Percentiles rank a stretch among this genome's conserved stretches.
Evolutionary conservation across 1,284 basidiomycete species (phyloP).

Genomic region (Austroboletus novae-zelandiae): DNA sequence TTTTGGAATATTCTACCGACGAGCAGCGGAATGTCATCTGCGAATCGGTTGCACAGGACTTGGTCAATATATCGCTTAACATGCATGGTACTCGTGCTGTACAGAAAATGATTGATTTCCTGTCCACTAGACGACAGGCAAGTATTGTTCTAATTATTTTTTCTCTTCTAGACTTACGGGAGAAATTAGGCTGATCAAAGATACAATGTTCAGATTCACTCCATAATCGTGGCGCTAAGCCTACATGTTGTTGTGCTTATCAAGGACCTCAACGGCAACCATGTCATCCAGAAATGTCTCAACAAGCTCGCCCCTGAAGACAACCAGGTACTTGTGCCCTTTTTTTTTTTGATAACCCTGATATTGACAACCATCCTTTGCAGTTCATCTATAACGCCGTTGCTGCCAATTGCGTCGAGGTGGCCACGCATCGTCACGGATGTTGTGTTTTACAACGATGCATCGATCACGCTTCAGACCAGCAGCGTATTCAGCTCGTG

Average conservation of each 20-base stretch:
- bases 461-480: constrained; percentile 97
- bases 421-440: constrained; percentile 98
- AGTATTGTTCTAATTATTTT: constrained; percentile 39
- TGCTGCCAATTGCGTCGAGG: constrained; percentile 97
- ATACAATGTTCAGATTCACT: constrained; percentile 90
- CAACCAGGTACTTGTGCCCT: constrained; percentile 72
- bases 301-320: constrained; percentile 98
- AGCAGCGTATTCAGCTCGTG: constrained; percentile 94
- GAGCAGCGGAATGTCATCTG: constrained; percentile 98
- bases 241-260: constrained; percentile 98
- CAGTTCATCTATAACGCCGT: constrained; percentile 99
- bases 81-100: constrained; percentile 99
- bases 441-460: constrained; percentile 99
- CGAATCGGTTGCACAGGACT: constrained; percentile 94
- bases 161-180: constrained; percentile 43
- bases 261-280: constrained; percentile 99
- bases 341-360: too few relatives aligned
- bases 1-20: constrained; percentile 96
- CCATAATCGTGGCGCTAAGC: constrained; percentile 95
- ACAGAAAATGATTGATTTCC: constrained; percentile 99
- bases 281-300: constrained; percentile 99
- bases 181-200: constrained; percentile 68
- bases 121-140: constrained; percentile 92
- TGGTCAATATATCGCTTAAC: constrained; percentile 98
- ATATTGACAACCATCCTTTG: constrained; percentile 3